Evolutionary conservation across 2,329 filamentous ascomycete species (phyloP).

Genomic region (Bipolaris oryzae): DNA sequence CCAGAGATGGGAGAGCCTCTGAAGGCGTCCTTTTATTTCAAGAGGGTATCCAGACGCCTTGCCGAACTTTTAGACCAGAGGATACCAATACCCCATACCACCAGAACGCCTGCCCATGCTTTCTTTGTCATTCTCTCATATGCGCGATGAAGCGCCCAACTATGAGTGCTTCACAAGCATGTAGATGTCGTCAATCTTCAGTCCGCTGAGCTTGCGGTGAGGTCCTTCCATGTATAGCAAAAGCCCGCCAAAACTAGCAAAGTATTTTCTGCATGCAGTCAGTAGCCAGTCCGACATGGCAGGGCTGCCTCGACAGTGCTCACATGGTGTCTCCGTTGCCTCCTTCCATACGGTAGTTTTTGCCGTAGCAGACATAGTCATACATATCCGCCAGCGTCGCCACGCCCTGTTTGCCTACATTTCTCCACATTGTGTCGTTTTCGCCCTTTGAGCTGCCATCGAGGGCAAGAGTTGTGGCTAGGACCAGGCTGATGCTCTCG

Average conservation of each 20-base stretch:
- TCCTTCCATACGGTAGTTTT: conserved; percentile 88
- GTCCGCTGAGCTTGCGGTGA: conserved; percentile 89
- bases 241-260: conserved; percentile 90
- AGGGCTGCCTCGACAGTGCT: conserved; percentile 47
- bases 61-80: conserved; percentile 37
- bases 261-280: conserved; percentile 73
- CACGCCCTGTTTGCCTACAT: conserved; percentile 56
- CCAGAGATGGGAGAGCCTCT: conserved; percentile 9
- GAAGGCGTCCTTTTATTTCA: conserved; percentile 19
- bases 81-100: conserved; percentile 30
- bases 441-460: conserved; percentile 71
- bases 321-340: conserved; percentile 85
- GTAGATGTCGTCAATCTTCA: conserved; percentile 93
- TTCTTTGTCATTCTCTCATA: conserved; percentile 14
- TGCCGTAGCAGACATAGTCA: conserved; percentile 87
- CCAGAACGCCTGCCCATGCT: conserved; percentile 43
- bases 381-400: conserved; percentile 73
- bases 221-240: conserved; percentile 90
- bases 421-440: conserved; percentile 69
- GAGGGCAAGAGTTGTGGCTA: conserved; percentile 83
- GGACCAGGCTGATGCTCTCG: conserved; percentile 78
- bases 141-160: neutral
- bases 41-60: conserved; percentile 43
- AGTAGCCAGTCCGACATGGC: conserved; percentile 25
- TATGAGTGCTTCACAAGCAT: conserved; percentile 86